Evolutionary conservation across 2,329 filamentous ascomycete genomes (phyloP).

Genomic region (Fusarium sp.): DNA sequence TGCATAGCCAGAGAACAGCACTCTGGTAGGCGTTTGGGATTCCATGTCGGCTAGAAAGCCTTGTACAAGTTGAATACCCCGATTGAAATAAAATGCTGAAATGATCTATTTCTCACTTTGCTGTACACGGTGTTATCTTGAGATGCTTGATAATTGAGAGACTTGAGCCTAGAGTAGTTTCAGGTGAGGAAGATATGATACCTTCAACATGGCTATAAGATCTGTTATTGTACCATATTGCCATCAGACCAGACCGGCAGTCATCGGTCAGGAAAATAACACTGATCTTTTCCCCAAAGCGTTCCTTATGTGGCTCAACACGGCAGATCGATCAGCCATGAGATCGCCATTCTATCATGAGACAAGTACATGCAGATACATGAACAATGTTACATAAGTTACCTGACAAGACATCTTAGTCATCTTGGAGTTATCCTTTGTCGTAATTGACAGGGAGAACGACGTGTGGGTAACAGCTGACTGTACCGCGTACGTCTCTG

Average conservation of each 20-base stretch:
- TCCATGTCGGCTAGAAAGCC: constrained; percentile 27
- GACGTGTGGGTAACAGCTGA: constrained; percentile 4
- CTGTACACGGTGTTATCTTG: background rate
- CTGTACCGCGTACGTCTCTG: background rate
- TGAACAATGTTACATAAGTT: background rate
- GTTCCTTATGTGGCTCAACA: background rate
- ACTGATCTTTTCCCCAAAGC: background rate
- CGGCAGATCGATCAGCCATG: constrained; percentile 3
- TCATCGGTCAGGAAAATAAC: background rate
- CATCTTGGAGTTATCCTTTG: background rate
- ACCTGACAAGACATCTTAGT: background rate
- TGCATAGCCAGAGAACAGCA: constrained; percentile 33
- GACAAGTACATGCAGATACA: constrained; percentile 15
- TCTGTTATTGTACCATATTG: too few species aligned
- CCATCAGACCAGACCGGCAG: background rate
- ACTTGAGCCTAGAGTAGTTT: background rate
- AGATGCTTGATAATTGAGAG: background rate
- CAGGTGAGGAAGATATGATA: background rate
- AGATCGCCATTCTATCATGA: constrained; percentile 16
- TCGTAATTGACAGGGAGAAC: background rate
- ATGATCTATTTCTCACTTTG: background rate
- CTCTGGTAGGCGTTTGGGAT: constrained; percentile 40
- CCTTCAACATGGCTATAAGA: background rate
- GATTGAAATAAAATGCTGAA: constrained; percentile 20
- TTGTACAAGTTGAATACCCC: constrained; percentile 39